These are phyloP conservation scores for Gynochthodes officinalis DNA, from an alignment of 257 asterid genomes.

Conservation along the genomic window DNA sequence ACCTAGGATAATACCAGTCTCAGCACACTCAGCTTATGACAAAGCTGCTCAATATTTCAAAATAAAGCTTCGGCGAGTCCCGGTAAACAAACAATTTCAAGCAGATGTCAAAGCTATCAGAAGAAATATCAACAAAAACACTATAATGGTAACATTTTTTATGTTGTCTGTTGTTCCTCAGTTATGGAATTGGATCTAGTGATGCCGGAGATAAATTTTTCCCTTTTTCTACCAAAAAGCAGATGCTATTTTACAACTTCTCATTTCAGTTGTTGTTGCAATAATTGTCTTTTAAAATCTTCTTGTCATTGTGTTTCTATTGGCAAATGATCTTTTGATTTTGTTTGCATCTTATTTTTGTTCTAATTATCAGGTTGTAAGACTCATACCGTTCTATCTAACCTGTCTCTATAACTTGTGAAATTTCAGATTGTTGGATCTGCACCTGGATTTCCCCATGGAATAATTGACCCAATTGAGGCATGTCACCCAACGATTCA, in stretches of 20 bases:
- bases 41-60: conserved; percentile 97
- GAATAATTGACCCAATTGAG: conserved; percentile 97
- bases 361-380: conserved; percentile 1
- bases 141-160: conserved; percentile 62
- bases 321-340: neutral
- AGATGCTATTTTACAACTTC: neutral
- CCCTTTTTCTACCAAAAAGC: neutral
- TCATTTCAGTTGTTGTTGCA: neutral
- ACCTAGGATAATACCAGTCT: conserved; percentile 87
- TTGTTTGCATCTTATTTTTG: neutral
- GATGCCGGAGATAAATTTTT: neutral
- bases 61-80: conserved; percentile 91
- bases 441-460: conserved; percentile 99
- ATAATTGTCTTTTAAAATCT: neutral
- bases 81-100: conserved; percentile 73
- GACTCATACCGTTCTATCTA: neutral
- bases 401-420: conserved; percentile 10
- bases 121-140: conserved; percentile 66
- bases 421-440: conserved; percentile 88
- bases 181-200: neutral
- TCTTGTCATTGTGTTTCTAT: neutral
- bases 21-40: conserved; percentile 99
- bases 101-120: conserved; percentile 82
- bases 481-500: conserved; percentile 32
- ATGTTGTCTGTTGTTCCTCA: conserved; percentile 5